Evolutionary conservation across 495 filamentous ascomycete species (phyloP), one percentile per base, ranked within the genome.

Genomic region (Sordaria brevicollis): DNA sequence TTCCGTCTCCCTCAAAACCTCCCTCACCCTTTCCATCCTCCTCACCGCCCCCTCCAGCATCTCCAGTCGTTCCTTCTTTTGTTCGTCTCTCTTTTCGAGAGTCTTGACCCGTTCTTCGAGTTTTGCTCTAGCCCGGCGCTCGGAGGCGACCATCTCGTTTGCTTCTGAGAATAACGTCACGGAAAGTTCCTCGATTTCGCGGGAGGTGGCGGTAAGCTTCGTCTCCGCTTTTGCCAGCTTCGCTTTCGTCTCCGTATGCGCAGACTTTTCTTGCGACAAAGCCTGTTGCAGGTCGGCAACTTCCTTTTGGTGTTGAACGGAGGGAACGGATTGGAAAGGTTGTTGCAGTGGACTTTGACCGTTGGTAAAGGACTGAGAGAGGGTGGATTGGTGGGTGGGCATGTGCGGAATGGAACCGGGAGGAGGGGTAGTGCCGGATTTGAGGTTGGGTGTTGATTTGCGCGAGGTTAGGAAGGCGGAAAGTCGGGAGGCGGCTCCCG

Each of bases 131-230:
- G 91, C 92, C 76, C 90, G 88, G 62, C 95, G 84, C 83, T 98
- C 95, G 74, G 88, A 82, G 17, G 94, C 93, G 31, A 99, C 95
- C 94, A 99, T 98, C 83, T 97, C 92, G 75, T 98, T 98, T 19
- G 95, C 95, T 79, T 97, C 90, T 77, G 92, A 89, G 81, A 99
- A 99, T 66, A 99, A 82, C 72, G 89, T 87, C 62, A 89, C 91
- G 37, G 88, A 92, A 73, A 99, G 82, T 75, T 99, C 95, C 78
- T 98, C 96, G 15, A 99, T 84, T 81, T 99, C 95, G 1, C 81
- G 84, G 66, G 85, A 90, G 35, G 92, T 90, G 68, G 90, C 87
- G 73, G 83, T 84, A 35, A 97, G 82, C 71, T 88, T 86, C 38
- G 84, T 83, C 80, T 99, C 95, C 3, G 94, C 94, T 13, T 86